Percentiles rank a stretch among this genome's conserved stretches.
These are phyloP conservation scores for Paramecium octaurelia DNA, from an alignment of 73 alveolate species.

Conservation along the genomic window DNA sequence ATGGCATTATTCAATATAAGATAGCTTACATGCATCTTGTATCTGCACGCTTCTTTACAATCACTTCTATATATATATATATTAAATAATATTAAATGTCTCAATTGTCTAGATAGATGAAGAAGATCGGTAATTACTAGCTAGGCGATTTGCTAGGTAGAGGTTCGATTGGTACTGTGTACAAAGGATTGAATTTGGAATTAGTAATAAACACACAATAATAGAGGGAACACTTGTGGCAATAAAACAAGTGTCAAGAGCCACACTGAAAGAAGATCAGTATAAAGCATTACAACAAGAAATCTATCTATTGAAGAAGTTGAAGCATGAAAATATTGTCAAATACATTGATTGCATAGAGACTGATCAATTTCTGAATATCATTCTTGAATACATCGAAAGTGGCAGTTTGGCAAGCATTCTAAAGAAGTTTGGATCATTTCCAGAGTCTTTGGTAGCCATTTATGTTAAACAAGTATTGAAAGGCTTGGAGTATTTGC, in stretches of 20 bases:
- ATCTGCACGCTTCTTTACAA: conserved; percentile 14
- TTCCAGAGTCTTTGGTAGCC: conserved; percentile 92
- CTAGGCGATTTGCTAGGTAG: conserved; percentile 83
- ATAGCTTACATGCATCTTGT: not conserved
- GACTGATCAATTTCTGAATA: conserved; percentile 86
- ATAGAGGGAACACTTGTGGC: conserved; percentile 88
- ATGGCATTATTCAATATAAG: not conserved
- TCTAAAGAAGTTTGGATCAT: conserved; percentile 70
- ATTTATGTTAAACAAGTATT: conserved; percentile 88
- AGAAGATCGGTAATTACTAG: conserved; percentile 67
- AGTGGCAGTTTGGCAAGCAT: conserved; percentile 77
- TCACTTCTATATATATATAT: not conserved
- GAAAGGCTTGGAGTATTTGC: conserved; percentile 94
- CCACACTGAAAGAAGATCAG: conserved; percentile 77
- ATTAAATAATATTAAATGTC: not conserved
- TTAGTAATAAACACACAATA: conserved; percentile 39
- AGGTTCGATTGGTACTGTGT: conserved; percentile 97
- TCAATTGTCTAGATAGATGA: conserved; percentile 25
- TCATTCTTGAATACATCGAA: conserved; percentile 93
- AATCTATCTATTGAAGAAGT: conserved; percentile 82
- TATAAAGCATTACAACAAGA: conserved; percentile 83
- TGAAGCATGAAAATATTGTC: conserved; percentile 95
- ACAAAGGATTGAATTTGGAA: conserved; percentile 90
- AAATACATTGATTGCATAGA: conserved; percentile 93
- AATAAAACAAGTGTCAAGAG: conserved; percentile 85